phyloP scores from a whole-genome alignment of 441 rosid genomes.

The Daphne laureola region DNA sequence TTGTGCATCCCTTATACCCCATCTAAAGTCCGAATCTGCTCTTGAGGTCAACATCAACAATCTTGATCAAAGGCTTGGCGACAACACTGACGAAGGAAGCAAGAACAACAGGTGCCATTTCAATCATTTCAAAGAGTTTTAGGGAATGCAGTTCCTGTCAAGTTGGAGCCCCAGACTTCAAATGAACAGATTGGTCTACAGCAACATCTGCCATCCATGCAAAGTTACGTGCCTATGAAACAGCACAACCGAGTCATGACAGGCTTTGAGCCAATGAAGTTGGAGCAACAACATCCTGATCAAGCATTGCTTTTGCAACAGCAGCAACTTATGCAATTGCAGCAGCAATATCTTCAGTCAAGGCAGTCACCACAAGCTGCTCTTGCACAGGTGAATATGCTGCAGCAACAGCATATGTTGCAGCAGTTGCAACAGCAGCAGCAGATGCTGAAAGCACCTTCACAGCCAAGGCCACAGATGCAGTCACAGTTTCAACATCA shows the following conservation, averaged over 20 bases:
- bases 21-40: too few relatives aligned
- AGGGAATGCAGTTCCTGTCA: conserved; percentile 18
- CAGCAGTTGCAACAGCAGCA: conserved; percentile 32
- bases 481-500: conserved; percentile 28
- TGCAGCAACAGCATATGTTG: conserved; percentile 30
- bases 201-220: conserved; percentile 24
- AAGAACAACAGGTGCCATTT: conserved; percentile 21
- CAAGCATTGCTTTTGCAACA: conserved; percentile 24
- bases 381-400: conserved; percentile 24
- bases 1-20: too few relatives aligned
- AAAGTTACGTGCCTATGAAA: conserved; percentile 24
- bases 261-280: conserved; percentile 23
- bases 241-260: conserved; percentile 24
- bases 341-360: conserved; percentile 26
- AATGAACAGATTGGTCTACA: conserved; percentile 25
- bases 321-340: conserved; percentile 25
- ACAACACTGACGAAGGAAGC: too few relatives aligned
- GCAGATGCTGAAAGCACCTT: conserved; percentile 22
- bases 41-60: too few relatives aligned
- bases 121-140: conserved; percentile 23
- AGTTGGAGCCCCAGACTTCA: conserved; percentile 27
- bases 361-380: conserved; percentile 30
- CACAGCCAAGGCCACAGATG: conserved; percentile 25
- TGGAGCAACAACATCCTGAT: conserved; percentile 28
- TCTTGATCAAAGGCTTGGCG: too few relatives aligned